Percentiles rank a stretch among this genome's conserved stretches.
phyloP scores from a whole-genome alignment of 192 early-diverging fungal species.

The Entomortierella parvispora region DNA sequence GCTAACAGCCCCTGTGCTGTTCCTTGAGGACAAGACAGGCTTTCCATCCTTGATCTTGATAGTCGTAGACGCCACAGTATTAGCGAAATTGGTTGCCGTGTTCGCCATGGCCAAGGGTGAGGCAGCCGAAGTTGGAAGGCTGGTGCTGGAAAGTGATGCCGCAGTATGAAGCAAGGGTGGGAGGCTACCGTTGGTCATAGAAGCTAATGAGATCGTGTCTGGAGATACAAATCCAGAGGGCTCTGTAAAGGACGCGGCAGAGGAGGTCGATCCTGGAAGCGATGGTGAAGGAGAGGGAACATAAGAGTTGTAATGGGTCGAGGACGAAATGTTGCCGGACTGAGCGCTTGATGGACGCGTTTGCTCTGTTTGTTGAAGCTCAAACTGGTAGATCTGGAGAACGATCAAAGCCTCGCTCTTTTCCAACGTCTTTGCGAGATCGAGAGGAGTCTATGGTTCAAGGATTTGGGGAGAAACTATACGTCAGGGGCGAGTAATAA shows the following conservation, averaged over 20 bases:
- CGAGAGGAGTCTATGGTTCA: conserved; percentile 57
- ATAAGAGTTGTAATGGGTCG: conserved; percentile 29
- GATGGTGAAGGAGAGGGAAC: conserved; percentile 37
- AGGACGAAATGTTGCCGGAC: conserved; percentile 37
- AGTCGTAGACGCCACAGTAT: neutral
- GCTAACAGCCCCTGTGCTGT: conserved; percentile 26
- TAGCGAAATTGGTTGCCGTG: neutral
- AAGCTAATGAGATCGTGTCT: conserved; percentile 20
- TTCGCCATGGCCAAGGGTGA: neutral
- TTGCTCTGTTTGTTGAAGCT: conserved; percentile 50
- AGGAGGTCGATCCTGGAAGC: conserved; percentile 25
- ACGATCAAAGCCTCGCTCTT: conserved; percentile 65
- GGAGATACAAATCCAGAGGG: conserved; percentile 20
- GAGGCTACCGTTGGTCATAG: conserved; percentile 14
- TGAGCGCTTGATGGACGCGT: conserved; percentile 45
- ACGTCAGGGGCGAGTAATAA: neutral
- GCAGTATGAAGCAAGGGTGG: conserved; percentile 24
- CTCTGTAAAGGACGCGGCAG: conserved; percentile 31
- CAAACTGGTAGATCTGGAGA: conserved; percentile 56
- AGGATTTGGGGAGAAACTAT: neutral
- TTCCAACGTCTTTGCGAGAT: conserved; percentile 63
- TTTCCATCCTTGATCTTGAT: conserved; percentile 25
- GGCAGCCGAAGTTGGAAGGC: conserved; percentile 3
- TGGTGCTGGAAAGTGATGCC: conserved; percentile 17
- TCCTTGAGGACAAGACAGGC: conserved; percentile 29